Conservation (phyloP, 2,329 filamentous ascomycete species). For the Epichloe sp. region DNA sequence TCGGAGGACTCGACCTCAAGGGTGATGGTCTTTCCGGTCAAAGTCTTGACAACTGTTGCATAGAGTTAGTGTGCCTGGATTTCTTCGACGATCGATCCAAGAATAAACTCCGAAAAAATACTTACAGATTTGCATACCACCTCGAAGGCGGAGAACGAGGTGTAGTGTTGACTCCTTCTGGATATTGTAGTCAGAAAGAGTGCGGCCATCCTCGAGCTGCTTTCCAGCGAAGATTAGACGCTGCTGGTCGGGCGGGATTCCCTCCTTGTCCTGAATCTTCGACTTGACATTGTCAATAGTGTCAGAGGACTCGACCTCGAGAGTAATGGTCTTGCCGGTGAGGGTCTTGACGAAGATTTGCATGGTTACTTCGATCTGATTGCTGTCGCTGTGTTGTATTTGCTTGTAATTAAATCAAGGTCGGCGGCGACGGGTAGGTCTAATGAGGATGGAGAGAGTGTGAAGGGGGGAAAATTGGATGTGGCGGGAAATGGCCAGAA, state of each 20-base stretch:
- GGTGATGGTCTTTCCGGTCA: slow-evolving; percentile 92
- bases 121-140: slow-evolving; percentile 54
- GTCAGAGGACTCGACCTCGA: slow-evolving; percentile 73
- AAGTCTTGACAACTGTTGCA: slow-evolving; percentile 54
- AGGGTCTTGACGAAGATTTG: slow-evolving; percentile 28
- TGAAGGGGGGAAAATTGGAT: slow-evolving; percentile 3
- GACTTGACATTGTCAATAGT: slow-evolving; percentile 96
- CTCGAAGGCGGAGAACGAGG: slow-evolving; percentile 58
- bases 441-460: slow-evolving; percentile 1
- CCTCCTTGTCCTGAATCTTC: slow-evolving; percentile 98
- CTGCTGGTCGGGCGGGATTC: slow-evolving; percentile 93
- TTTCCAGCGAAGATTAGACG: slow-evolving; percentile 94
- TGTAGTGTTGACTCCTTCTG: slow-evolving; percentile 58
- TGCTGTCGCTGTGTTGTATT: slow-evolving; percentile 1
- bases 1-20: slow-evolving; percentile 80
- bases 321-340: slow-evolving; percentile 50
- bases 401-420: slow-evolving; percentile 4
- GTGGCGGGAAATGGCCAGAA: slow-evolving; percentile 10
- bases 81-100: neutral
- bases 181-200: slow-evolving; percentile 43
- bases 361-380: slow-evolving; percentile 7
- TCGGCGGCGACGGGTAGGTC: slow-evolving; percentile 7
- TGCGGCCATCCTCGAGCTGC: slow-evolving; percentile 80
- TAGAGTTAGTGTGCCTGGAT: neutral
- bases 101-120: slow-evolving; percentile 4